Percentiles rank a stretch among this genome's conserved stretches.
Evolutionary conservation across 139 green algal genomes (phyloP).

Genomic region (Parachlorella kessleri): DNA sequence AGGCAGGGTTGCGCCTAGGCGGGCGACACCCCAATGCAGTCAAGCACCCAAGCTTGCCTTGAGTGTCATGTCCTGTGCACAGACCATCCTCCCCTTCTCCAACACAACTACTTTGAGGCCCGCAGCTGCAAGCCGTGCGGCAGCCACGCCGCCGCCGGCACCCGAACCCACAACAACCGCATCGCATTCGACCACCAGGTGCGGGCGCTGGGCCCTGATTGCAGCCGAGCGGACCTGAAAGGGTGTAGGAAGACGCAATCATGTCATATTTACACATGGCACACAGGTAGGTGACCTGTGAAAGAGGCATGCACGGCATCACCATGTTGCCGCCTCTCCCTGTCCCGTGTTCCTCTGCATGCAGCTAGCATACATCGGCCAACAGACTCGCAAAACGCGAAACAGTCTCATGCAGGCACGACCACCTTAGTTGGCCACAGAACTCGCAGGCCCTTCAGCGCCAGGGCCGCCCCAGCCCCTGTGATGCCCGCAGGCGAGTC

Average conservation of each 20-base stretch:
- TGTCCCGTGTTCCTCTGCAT: too few relatives aligned
- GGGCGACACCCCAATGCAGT: too few relatives aligned
- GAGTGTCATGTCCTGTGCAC: slow-evolving; percentile 26
- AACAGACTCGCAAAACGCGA: too few relatives aligned
- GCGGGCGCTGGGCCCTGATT: not conserved
- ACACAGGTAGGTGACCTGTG: too few relatives aligned
- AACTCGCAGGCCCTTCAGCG: slow-evolving; percentile 4
- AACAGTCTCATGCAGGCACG: too few relatives aligned
- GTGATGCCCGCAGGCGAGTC: slow-evolving; percentile 2
- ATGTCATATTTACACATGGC: too few relatives aligned
- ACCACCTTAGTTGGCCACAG: not conserved
- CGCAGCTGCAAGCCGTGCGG: slow-evolving; percentile 47
- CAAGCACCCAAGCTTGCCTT: too few relatives aligned
- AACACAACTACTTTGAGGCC: slow-evolving; percentile 68
- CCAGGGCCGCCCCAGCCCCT: slow-evolving; percentile 3
- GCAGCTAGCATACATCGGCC: too few relatives aligned
- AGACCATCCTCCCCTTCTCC: slow-evolving; percentile 63
- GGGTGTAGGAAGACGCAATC: too few relatives aligned
- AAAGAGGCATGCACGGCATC: too few relatives aligned
- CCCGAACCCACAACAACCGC: slow-evolving; percentile 68
- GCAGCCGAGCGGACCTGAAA: not conserved
- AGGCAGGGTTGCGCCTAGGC: too few relatives aligned
- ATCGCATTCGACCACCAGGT: slow-evolving; percentile 53
- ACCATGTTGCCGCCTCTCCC: too few relatives aligned
- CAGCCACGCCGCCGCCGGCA: slow-evolving; percentile 58